A percentile compares a stretch with the other conserved stretches of the same genome.
Evolutionary conservation across 2,329 filamentous ascomycete species (phyloP).

Genomic region (Rhytidhysteron rufulum): DNA sequence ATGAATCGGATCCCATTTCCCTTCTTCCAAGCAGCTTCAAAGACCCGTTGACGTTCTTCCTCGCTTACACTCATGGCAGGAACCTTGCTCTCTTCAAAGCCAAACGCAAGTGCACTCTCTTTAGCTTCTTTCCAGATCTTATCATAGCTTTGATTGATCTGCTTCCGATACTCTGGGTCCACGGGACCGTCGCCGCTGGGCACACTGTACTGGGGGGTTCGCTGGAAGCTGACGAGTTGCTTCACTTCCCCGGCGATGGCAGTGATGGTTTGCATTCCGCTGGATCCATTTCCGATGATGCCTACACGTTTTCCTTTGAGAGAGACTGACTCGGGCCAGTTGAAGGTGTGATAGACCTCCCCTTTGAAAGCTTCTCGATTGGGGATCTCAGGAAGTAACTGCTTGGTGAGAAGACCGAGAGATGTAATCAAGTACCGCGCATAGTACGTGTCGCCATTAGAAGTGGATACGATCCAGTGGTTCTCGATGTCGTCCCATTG

Average conservation of each 20-base stretch:
- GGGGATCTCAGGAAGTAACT: conserved; percentile 31
- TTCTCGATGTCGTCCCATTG: neutral
- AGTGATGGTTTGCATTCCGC: conserved; percentile 24
- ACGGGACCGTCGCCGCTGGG: neutral
- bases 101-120: neutral
- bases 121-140: neutral
- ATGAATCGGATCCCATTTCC: conserved; percentile 37
- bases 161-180: neutral
- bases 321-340: conserved; percentile 21
- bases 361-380: conserved; percentile 31
- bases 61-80: conserved; percentile 1
- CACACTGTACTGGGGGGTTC: neutral
- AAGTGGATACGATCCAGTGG: neutral
- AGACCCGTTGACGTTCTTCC: conserved; percentile 23
- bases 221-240: neutral
- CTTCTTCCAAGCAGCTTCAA: conserved; percentile 26
- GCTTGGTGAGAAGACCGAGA: conserved; percentile 28
- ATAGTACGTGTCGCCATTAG: neutral
- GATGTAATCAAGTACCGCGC: conserved; percentile 22
- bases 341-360: conserved; percentile 25
- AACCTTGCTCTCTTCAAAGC: neutral
- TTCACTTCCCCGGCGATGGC: conserved; percentile 6
- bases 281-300: conserved; percentile 28
- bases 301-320: conserved; percentile 25
- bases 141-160: neutral